phyloP scores from a whole-genome alignment of 2,329 filamentous ascomycete species.

The Colletotrichum simmondsii region DNA sequence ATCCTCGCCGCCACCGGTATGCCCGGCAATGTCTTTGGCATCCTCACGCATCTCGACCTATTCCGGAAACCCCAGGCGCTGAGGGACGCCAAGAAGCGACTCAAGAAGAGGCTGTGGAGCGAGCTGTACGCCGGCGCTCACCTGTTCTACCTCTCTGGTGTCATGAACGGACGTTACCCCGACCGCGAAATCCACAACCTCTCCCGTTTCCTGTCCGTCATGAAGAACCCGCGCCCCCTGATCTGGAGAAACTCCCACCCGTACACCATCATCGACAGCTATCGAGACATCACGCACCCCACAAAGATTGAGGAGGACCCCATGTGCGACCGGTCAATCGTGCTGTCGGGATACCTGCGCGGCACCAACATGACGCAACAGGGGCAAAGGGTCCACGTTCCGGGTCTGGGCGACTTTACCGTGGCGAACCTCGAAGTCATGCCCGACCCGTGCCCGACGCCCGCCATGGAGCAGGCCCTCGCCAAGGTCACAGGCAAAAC shows the following conservation, averaged over 20 bases:
- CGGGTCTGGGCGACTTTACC: slow-evolving; percentile 89
- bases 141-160: slow-evolving; percentile 94
- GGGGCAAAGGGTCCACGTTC: slow-evolving; percentile 89
- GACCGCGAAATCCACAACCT: slow-evolving; percentile 97
- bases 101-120: slow-evolving; percentile 97
- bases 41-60: slow-evolving; percentile 94
- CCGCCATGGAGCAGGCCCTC: slow-evolving; percentile 86
- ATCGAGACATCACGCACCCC: slow-evolving; percentile 94
- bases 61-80: slow-evolving; percentile 94
- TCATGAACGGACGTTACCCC: slow-evolving; percentile 96
- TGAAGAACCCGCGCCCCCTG: slow-evolving; percentile 98
- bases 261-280: slow-evolving; percentile 92
- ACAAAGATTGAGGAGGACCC: slow-evolving; percentile 88
- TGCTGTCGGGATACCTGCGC: slow-evolving; percentile 91
- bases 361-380: slow-evolving; percentile 93
- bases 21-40: slow-evolving; percentile 98
- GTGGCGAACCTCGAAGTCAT: slow-evolving; percentile 86
- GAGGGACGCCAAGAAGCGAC: slow-evolving; percentile 92
- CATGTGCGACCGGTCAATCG: slow-evolving; percentile 91
- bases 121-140: slow-evolving; percentile 98
- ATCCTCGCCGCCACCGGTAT: slow-evolving; percentile 93
- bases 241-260: slow-evolving; percentile 97
- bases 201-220: slow-evolving; percentile 93
- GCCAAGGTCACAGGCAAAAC: slow-evolving; percentile 88
- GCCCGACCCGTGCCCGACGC: slow-evolving; percentile 95